phyloP scores from a whole-genome alignment of 768 basidiomycete species.

The Pluteus cervinus region DNA sequence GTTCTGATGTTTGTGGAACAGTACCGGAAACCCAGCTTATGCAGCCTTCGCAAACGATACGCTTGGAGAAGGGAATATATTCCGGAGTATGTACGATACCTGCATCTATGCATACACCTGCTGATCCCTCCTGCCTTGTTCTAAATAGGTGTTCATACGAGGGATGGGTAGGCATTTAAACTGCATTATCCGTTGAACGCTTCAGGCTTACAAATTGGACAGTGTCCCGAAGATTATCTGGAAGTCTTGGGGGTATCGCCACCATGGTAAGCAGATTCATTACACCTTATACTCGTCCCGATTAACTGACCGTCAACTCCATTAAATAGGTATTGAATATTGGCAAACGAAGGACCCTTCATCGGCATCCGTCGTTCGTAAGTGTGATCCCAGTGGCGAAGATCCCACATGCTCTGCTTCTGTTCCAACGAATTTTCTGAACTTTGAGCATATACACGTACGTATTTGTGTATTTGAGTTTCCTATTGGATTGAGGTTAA shows the following conservation, averaged over 20 bases:
- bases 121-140: too few species aligned
- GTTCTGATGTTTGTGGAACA: too few species aligned
- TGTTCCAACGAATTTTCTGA: slow-evolving; percentile 15
- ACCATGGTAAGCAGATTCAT: slow-evolving; percentile 12
- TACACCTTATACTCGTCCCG: background rate
- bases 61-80: too few species aligned
- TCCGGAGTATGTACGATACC: too few species aligned
- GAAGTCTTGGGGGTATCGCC: slow-evolving; percentile 5
- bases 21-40: too few species aligned
- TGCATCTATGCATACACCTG: too few species aligned
- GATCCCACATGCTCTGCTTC: slow-evolving; percentile 19
- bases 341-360: slow-evolving; percentile 19
- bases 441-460: slow-evolving; percentile 15
- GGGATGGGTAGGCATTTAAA: slow-evolving; percentile 11
- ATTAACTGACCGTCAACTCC: background rate
- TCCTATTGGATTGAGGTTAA: too few species aligned
- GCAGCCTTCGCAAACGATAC: too few species aligned
- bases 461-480: too few species aligned
- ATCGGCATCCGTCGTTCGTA: slow-evolving; percentile 13
- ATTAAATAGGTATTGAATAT: slow-evolving; percentile 16
- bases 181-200: too few species aligned
- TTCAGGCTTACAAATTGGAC: too few species aligned
- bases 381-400: slow-evolving; percentile 20
- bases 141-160: slow-evolving; percentile 12
- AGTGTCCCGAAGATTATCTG: slow-evolving; percentile 12